Evolutionary conservation across 108 stramenopile species (phyloP), one percentile per base, ranked within the genome.

Genomic region (Cyclotella distinguenda): DNA sequence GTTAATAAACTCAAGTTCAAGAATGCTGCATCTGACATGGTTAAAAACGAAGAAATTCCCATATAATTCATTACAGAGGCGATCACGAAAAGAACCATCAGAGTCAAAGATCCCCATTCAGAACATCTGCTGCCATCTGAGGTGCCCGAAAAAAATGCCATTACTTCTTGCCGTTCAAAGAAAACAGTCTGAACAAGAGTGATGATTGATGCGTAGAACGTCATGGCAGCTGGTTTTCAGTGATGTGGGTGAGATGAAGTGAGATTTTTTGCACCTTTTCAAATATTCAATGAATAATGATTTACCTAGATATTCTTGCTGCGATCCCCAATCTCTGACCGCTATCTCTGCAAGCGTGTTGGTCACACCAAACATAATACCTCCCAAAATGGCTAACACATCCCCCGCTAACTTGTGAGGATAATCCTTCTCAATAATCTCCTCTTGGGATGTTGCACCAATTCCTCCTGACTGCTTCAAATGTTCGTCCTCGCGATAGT

Each of bases 1-100:
- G 97, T 97, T 38, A 98, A 72, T 44, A 99, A 81, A 21, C 92
- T 86, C n/a, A 93, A 34, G 62, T 81, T 89, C 44, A 89, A 84
- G 52, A 93, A 85, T 22, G 86, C 63, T 13, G 88, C 88, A 61
- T 93, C 91, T 0, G 86, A 86, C 33, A 87, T 32, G 38, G 65
- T 56, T 23, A 97, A 60, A 64, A 95, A 97, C 7, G 67, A 47
- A 8, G 86, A 63, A 18, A 78, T 86, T 9, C 80, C 81, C 16
- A 72, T 46, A 57, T 95, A 95, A 51, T 82, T 74, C 23, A 78
- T 27, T 27, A 78, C 53, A 4, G 69, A 68, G 28, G 75, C 73
- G 2, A 66, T 34, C 1, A 78, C 89, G 62, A 83, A 95, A 35
- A 82, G 73, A 15, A 80, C 23, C 12, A 88, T 32, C 12, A 88